Base-by-base conservation (phyloP, 2,329 filamentous ascomycete species). In the Corinectria fuckeliana region DNA sequence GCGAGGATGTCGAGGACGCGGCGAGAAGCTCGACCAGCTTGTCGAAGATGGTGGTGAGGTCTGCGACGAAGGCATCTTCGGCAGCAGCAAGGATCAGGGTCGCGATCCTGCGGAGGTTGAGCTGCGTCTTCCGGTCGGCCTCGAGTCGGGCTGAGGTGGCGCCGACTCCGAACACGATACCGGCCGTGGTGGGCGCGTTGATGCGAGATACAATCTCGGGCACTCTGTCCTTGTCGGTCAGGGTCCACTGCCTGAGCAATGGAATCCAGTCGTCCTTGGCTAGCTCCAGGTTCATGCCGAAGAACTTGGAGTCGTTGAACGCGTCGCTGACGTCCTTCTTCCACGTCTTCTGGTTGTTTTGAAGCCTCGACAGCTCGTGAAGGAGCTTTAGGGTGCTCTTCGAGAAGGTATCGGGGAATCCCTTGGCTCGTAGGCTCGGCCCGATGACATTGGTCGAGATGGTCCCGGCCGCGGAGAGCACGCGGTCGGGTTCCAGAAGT, bases 81-180 rank as follows among this genome's bases (percentile, higher is more conserved):
- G 87, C 86, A 5, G 88, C 87, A 0, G 93, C 90, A 5, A 98
- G 82, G 14, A 98, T 80, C 10, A 99, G 81, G 1, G 93, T 83
- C 4, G 93, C 88, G 45, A 96, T 87, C 45, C 95, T 87, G 11
- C 93, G 90, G 16, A 99, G 84, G 64, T 93, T 97, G 26, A 97
- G 84, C 76, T 98, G 94, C 1, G 93, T 93, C 76, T 90, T 95
- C 58, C 93, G 89, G 75, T 99, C 95, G 5, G 96, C 93, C 77
- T 99, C 95, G n/a, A 96, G 85, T 58, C 95, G 85, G 32, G 95
- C 95, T 41, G 93, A 96, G 20, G 92, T 93, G 6, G 95, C 95
- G 10, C 96, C 96, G 0, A 99, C 95, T n/a, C 95, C 95, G 71
- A 99, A 99, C 73, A 99, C 94, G 67, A 99, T 96, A 8, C 95